Base-by-base conservation (phyloP, 1,284 basidiomycete genomes). In the Coniferiporia sulphurascens region DNA sequence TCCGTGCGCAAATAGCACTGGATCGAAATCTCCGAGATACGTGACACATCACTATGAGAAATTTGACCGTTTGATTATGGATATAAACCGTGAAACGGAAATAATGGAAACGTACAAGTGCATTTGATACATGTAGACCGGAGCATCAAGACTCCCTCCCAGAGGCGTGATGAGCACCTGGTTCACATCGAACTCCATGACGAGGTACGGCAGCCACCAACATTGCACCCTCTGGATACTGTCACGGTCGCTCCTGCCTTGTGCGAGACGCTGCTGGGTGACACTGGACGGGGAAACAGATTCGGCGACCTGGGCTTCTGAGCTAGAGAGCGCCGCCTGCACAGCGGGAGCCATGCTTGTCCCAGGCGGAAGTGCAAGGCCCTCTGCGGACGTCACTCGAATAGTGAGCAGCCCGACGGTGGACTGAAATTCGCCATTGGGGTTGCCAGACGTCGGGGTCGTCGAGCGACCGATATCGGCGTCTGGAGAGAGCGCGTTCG, bases 131-230 rank as follows among this genome's bases (percentile, higher is more conserved):
- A 98, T 97, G 85, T 97, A 99, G 32, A 95, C 81, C 4, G 96
- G 96, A 66, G 87, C 87, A 64, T 84, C 78, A 59, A 98, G 76
- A 52, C 95, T 93, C 22, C 96, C 96, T 12, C 95, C 96, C 34
- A 98, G 78, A 7, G 95, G 93, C 53, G 95, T 96, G 65, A 99
- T 95, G 66, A 99, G 80, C 58, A 98, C 91, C 74, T 99, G 89
- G 71, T 90, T 90, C 58, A 89, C 95, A 74, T 98, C 96, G 72
- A 98, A 99, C 74, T 98, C 96, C 80, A 98, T 88, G 57, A 98
- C 93, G 66, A 95, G 82, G 73, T 98, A 99, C 6, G 96, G 96
- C 52, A 99, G 78, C 93, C 93, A 98, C 95, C 95, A 98, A 74
- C 91, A 91, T 74, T 95, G 93, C 56, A 89, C 90, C 64, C 95